Evolutionary conservation across 1,284 basidiomycete genomes (phyloP), one percentile per base, ranked within the genome.

Genomic region (Takashimella tepidaria): DNA sequence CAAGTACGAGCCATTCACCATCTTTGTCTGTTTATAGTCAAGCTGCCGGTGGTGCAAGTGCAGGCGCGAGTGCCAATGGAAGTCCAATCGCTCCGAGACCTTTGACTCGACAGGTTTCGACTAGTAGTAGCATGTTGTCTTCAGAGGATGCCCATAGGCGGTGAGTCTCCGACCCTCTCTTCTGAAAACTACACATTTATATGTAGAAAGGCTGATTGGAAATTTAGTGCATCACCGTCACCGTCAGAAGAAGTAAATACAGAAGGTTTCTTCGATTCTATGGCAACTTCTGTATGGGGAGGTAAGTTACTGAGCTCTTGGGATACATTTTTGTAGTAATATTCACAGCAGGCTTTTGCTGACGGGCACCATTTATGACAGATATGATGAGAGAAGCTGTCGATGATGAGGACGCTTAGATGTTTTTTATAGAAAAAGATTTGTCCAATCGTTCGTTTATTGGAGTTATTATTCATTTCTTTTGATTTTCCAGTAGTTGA

Each of bases 311-410:
- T n/a, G n/a, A n/a, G n/a, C n/a, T n/a, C n/a, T n/a, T n/a, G n/a
- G n/a, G n/a, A n/a, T n/a, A n/a, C n/a, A n/a, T n/a, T n/a, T n/a
- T n/a, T n/a, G n/a, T n/a, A n/a, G n/a, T n/a, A n/a, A n/a, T n/a
- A n/a, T n/a, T n/a, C n/a, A n/a, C n/a, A n/a, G n/a, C n/a, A n/a
- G n/a, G n/a, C n/a, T n/a, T n/a, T 19, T 19, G 31, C 21, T 31
- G 13, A 2, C 19, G 25, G 16, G 37, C 43, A 12, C 41, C 43
- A 41, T 25, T 40, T 20, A 31, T 44, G 25, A 5, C 49, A 70
- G 68, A 71, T 54, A 75, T 76, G 72, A 74, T 76, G 74, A 55
- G 66, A 22, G 70, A 72, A 49, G 72, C 69, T 8, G 67, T 67
- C 3, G 67, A 73, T 31, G 54, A 65, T 20, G 68, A 71, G 41